Evolutionary conservation across 176 grass and related monocot genomes (phyloP).

Genomic region (Canna indica): DNA sequence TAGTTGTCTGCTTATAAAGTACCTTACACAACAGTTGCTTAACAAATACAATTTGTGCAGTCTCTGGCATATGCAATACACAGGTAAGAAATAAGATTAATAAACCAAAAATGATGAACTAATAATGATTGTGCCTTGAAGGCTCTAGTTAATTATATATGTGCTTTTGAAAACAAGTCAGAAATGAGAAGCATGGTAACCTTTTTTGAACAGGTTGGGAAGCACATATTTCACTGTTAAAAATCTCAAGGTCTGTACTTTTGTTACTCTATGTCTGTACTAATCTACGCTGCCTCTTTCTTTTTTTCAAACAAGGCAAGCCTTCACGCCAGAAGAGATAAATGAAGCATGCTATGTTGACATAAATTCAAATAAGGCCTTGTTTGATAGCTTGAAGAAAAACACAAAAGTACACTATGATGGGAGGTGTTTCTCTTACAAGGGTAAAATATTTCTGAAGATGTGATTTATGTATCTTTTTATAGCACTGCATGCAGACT

Average conservation of each 20-base stretch:
- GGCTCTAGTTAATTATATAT: no score
- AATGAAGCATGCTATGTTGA: constrained; percentile 86
- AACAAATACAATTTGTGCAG: no score
- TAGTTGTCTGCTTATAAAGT: no score
- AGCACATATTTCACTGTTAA: background rate
- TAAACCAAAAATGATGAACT: no score
- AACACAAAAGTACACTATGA: constrained; percentile 79
- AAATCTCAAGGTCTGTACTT: background rate
- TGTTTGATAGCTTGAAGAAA: constrained; percentile 77
- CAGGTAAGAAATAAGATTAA: no score
- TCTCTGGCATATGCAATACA: no score
- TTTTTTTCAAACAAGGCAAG: constrained; percentile 57
- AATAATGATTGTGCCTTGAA: no score
- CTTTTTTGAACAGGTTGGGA: no score
- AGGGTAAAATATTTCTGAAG: constrained; percentile 37
- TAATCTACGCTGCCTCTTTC: constrained; percentile 15
- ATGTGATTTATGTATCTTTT: background rate
- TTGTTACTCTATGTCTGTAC: background rate
- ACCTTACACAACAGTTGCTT: no score
- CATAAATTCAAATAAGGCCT: constrained; percentile 57
- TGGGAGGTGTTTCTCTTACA: constrained; percentile 75
- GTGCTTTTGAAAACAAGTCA: no score
- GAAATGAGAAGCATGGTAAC: no score
- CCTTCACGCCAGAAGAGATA: constrained; percentile 75
- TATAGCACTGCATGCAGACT: background rate